Evolutionary conservation across 73 alveolate genomes (phyloP), one percentile per base, ranked within the genome.

Genomic region (Stentor coeruleus): DNA sequence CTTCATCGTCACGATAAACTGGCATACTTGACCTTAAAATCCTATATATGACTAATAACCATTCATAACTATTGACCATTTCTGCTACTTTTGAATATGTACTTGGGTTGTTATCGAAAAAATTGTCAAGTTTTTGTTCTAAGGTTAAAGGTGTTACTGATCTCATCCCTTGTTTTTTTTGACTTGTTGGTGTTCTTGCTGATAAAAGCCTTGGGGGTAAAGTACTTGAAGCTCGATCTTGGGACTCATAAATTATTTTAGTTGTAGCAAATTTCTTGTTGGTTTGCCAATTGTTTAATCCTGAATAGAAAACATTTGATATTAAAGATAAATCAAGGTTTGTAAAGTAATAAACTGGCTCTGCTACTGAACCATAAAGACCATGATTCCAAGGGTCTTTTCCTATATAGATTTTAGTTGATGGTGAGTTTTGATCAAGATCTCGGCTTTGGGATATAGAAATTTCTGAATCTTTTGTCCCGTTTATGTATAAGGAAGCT

Each of bases 341-440:
- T 73, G 91, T 76, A 6, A 89, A 91, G 49, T 84, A 86, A 84
- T 86, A 86, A 81, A 77, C 66, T 1, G 87, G 87, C 84, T 90
- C 95, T 33, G 93, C 89, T 11, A 90, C 89, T 41, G 92, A 84
- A 2, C 95, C 95, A 42, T 58, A 77, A 79, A 90, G 86, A 30
- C 95, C 95, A 82, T 86, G 95, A 0, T 88, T 90, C 35, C 93
- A 80, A 82, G 91, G 86, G 84, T 88, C 94, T 76, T 90, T 90
- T 6, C 95, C 95, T 26, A 90, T 81, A 55, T 72, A 90, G 74
- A 85, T 81, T 2, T 66, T 66, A 26, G 26, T 31, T 66, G 20
- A 37, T 14, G 60, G 84, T 74, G 35, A 88, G 88, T 37, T n/a
- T 33, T 82, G 93, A 49, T 86, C 87, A 82, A 81, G 89, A 35